phyloP scores from a whole-genome alignment of 768 basidiomycete genomes.

The Mycena venus region DNA sequence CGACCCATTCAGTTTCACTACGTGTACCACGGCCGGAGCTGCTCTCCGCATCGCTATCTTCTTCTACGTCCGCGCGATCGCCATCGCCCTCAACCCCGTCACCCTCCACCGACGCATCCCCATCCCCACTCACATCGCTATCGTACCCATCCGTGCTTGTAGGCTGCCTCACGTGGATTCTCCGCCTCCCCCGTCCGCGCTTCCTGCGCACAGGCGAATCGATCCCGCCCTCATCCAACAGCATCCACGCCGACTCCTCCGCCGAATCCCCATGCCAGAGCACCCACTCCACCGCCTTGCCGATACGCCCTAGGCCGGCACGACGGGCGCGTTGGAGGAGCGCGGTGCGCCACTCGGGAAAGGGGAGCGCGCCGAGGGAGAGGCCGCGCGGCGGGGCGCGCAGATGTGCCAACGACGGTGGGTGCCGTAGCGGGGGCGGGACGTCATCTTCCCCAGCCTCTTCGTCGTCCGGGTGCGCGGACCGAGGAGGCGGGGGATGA shows the following conservation, averaged over 20 bases:
- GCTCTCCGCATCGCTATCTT: no score
- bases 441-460: constrained; percentile 14
- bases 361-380: constrained; percentile 60
- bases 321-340: constrained; percentile 64
- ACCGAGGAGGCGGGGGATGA: not conserved
- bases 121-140: constrained; percentile 31
- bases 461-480: not conserved
- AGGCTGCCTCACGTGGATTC: constrained; percentile 14
- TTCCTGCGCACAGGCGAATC: not conserved
- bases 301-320: constrained; percentile 71
- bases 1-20: constrained; percentile 76
- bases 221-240: no score
- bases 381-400: constrained; percentile 5
- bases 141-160: constrained; percentile 34
- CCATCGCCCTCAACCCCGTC: constrained; percentile 53
- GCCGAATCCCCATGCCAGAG: constrained; percentile 44
- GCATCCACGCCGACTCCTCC: constrained; percentile 17
- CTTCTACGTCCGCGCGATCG: no score
- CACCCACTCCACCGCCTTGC: constrained; percentile 65
- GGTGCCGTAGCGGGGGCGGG: constrained; percentile 30
- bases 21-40: not conserved
- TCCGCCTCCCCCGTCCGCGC: not conserved
- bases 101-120: constrained; percentile 35
- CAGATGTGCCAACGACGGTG: constrained; percentile 24
- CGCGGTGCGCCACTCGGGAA: constrained; percentile 76